Conservation (phyloP, 1,139 yeast genomes). For the Pichiaceae sp. region DNA sequence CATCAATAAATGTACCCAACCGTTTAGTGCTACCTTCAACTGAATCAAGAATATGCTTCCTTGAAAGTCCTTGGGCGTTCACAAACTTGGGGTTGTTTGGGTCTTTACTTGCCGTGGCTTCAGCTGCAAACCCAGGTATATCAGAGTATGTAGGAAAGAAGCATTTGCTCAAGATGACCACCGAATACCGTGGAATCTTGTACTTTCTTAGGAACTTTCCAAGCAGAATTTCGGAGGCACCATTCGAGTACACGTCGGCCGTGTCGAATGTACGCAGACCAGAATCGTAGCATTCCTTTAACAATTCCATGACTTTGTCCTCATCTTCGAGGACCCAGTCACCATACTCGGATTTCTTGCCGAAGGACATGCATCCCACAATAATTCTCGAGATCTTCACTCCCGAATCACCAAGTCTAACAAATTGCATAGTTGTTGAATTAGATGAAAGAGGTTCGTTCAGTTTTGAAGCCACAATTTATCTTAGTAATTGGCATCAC, state of each 20-base stretch:
- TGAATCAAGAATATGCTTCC: constrained; percentile 45
- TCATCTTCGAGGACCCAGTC: neutral
- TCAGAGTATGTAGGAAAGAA: constrained; percentile 22
- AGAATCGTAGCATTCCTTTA: constrained; percentile 40
- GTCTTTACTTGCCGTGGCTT: constrained; percentile 19
- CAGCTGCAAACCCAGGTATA: constrained; percentile 10
- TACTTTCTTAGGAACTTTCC: constrained; percentile 36
- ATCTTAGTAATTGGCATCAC: no score
- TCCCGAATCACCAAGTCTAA: neutral
- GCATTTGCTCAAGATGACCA: constrained; percentile 39
- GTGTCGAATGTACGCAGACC: constrained; percentile 51
- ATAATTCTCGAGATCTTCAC: neutral
- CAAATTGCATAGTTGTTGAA: no score
- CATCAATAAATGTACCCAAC: constrained; percentile 42
- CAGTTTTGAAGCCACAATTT: no score
- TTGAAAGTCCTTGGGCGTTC: constrained; percentile 36
- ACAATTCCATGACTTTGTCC: constrained; percentile 21
- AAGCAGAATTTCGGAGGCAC: constrained; percentile 32
- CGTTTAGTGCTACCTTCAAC: constrained; percentile 31
- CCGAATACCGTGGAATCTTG: constrained; percentile 34
- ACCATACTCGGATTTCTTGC: constrained; percentile 1
- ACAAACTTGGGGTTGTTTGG: constrained; percentile 23
- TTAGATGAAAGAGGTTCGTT: no score
- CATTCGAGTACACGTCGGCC: constrained; percentile 41
- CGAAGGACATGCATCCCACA: neutral